Base-by-base conservation (phyloP, 768 basidiomycete genomes). In the button mushroom (Agaricus bisporus) region DNA sequence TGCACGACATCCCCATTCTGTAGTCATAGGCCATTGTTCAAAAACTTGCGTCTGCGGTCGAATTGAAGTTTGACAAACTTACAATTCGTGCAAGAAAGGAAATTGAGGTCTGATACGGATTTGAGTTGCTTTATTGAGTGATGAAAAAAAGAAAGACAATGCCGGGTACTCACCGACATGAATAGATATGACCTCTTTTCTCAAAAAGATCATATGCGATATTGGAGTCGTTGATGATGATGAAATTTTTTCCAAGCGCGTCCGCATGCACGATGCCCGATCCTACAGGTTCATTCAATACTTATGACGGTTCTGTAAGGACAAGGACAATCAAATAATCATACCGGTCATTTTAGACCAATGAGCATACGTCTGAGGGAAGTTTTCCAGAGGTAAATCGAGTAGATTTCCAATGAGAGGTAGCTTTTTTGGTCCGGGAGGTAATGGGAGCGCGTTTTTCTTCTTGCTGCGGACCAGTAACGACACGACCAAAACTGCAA, bases 1-100 rank as follows among this genome's bases (percentile, higher is more conserved):
- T 61, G 68, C 71, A 75, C 22, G 65, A 66, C 60, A 69, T 72
- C 2, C 74, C 74, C 63, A 75, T 72, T 28, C 77, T 76, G 47
- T n/a, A 15, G n/a, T n/a, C n/a, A 3, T 18, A 48, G 48, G 5
- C 12, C 26, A 35, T 22, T 48, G 11, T 38, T 36, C 32, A 17
- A 7, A 29, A n/a, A 18, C n/a, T 25, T 18, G 11, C 5, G 5
- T 12, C 12, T 28, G 35, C 4, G 18, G 22, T 20, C 2, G n/a
- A 17, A 18, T 18, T 18, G 14, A 26, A 28, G 2, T 4, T 8
- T 1, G 26, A 39, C 29, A 35, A 5, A 48, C 61, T 29, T 26
- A 60, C 63, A 67, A 22, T 20, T 66, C 64, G 41, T 65, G 64
- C 0, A 67, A 53, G 63, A 72, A 65, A 8, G 61, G 42, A 32